Evolutionary conservation across 805 yeast genomes (phyloP).

Genomic region (Pichia nanzhaoensis): DNA sequence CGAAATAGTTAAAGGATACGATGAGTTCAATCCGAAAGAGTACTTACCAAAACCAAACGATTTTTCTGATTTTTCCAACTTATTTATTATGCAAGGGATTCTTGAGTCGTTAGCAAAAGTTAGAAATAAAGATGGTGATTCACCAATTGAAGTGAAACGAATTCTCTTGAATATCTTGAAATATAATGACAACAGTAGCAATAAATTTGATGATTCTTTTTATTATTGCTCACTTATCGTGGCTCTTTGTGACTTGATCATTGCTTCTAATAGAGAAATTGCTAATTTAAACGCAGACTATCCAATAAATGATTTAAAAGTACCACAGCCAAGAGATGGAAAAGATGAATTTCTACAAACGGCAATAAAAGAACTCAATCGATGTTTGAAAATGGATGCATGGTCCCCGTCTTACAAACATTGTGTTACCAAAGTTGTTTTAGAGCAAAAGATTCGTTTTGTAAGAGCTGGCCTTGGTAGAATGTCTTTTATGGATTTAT

Average conservation of each 20-base stretch:
- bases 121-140: constrained; percentile 53
- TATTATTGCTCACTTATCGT: constrained; percentile 55
- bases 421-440: constrained; percentile 46
- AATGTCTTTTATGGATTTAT: constrained; percentile 47
- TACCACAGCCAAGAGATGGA: constrained; percentile 15
- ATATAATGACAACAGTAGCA: constrained; percentile 80
- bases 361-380: constrained; percentile 59
- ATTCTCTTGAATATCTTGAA: constrained; percentile 66
- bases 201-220: constrained; percentile 65
- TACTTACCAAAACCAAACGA: constrained; percentile 73
- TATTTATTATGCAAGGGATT: constrained; percentile 65
- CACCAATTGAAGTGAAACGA: constrained; percentile 48
- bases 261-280: constrained; percentile 21
- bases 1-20: constrained; percentile 24
- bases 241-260: constrained; percentile 38
- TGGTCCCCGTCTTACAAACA: constrained; percentile 76
- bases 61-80: constrained; percentile 62
- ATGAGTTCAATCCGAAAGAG: constrained; percentile 31
- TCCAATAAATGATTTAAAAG: not conserved
- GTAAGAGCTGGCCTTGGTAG: constrained; percentile 48
- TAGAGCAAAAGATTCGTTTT: constrained; percentile 53
- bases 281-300: constrained; percentile 20
- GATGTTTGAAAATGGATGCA: constrained; percentile 72
- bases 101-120: constrained; percentile 55
- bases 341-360: constrained; percentile 37